phyloP scores from a whole-genome alignment of 108 stramenopile species.

The Nitzschia sp. region DNA sequence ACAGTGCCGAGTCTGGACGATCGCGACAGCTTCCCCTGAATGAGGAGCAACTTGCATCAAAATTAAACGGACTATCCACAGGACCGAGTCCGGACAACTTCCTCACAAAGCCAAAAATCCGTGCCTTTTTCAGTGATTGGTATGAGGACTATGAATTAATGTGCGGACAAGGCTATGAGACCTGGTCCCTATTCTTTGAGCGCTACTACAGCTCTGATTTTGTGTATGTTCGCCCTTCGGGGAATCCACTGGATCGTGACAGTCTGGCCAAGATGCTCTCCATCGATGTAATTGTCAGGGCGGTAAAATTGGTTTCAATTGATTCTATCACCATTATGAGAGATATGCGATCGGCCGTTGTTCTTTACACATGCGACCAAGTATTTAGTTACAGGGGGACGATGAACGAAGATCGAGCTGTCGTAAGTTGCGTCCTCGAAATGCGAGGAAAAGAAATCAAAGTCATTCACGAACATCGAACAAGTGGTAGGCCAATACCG shows the following conservation, averaged over 20 bases:
- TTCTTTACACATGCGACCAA: constrained; percentile 8
- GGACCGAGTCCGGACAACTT: not conserved
- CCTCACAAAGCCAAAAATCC: not conserved
- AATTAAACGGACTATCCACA: not conserved
- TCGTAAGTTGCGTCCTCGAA: constrained; percentile 8
- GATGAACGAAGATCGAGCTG: constrained; percentile 6
- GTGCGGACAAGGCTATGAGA: not conserved
- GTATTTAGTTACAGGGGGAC: not conserved
- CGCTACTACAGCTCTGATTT: not conserved
- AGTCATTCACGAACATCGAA: constrained; percentile 12
- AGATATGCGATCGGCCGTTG: not conserved
- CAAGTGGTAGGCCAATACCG: constrained; percentile 6
- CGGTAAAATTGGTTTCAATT: constrained; percentile 2
- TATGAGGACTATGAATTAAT: constrained; percentile 8
- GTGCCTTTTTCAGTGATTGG: constrained; percentile 7
- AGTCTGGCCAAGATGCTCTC: not conserved
- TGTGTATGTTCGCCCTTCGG: not conserved
- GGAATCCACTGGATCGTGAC: not conserved
- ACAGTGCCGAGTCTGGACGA: not conserved
- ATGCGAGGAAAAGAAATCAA: not conserved
- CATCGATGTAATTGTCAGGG: not conserved
- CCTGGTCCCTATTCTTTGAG: constrained; percentile 1
- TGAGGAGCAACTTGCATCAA: not conserved
- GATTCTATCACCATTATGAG: constrained; percentile 1
- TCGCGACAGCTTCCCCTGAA: not conserved